Evolutionary conservation across 495 filamentous ascomycete species (phyloP), one percentile per base, ranked within the genome.

Genomic region (Podospora appendiculata): DNA sequence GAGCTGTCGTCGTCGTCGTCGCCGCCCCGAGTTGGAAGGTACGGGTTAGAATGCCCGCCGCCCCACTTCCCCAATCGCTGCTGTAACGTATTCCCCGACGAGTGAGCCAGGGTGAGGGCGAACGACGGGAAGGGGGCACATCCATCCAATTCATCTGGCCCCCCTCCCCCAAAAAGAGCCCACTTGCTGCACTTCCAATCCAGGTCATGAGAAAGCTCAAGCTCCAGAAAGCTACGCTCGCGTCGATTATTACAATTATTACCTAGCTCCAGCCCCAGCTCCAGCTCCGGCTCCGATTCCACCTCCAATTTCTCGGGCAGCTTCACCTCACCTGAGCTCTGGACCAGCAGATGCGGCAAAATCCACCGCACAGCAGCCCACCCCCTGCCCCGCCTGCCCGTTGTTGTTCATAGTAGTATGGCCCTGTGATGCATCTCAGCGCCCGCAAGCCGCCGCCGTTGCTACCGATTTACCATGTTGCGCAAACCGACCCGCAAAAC

Each of bases 341-440:
- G 5, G 25, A 5, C 25, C 25, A 25, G 25, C 48, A 38, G 13
- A 38, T 38, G 10, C 36, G 13, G 36, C 13, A 38, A 38, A 38
- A 38, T 13, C 36, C 36, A 38, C 7, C 36, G 36, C 36, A 13
- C 36, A 10, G 36, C 36, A 13, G 10, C 36, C 13, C 3, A 10
- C 36, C 10, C 36, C 10, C 36, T 38, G 10, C 38, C 46, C 34
- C 41, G 40, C 41, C 42, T 51, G 48, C 46, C 17, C 56, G 44
- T 54, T 51, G 33, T 50, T 34, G 47, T 48, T 45, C 36, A 10
- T 42, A 44, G 53, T 47, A 50, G 47, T 39, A 68, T 66, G 65
- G 63, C 52, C 44, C 55, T 64, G 65, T 68, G 56, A 68, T 66
- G 65, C 65, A 61, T 64, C 55, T 35, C 52, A 44, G 54, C 54